These are phyloP conservation scores for Penicillium silybi DNA, from an alignment of 495 filamentous ascomycete genomes.

Conservation along the genomic window DNA sequence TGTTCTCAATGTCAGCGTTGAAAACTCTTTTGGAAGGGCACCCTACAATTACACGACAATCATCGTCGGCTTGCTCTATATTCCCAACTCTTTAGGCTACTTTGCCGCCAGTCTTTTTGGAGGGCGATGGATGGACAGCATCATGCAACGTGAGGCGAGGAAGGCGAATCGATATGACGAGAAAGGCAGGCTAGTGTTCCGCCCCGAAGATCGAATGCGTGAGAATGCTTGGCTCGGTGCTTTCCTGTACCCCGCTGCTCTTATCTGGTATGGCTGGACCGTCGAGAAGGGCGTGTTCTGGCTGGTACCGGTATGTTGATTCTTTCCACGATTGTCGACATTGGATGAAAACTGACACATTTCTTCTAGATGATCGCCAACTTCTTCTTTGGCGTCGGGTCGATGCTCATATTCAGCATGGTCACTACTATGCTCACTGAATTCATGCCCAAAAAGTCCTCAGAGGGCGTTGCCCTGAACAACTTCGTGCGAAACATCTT, in stretches of 20 bases:
- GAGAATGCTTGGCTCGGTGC: constrained; percentile 86
- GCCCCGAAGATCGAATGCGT: constrained; percentile 84
- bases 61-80: constrained; percentile 76
- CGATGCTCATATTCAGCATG: constrained; percentile 82
- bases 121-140: constrained; percentile 81
- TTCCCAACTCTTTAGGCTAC: constrained; percentile 78
- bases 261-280: constrained; percentile 69
- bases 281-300: constrained; percentile 54
- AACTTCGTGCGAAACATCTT: constrained; percentile 84
- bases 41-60: constrained; percentile 75
- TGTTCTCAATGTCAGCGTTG: constrained; percentile 81
- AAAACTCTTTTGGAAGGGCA: constrained; percentile 63
- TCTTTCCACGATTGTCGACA: constrained; percentile 7
- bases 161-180: constrained; percentile 69
- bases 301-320: constrained; percentile 58
- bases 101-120: constrained; percentile 67
- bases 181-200: constrained; percentile 63
- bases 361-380: constrained; percentile 62
- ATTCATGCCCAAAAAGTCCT: constrained; percentile 76
- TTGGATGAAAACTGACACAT: background rate
- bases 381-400: constrained; percentile 83
- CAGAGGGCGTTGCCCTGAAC: constrained; percentile 72
- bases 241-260: constrained; percentile 63
- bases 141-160: constrained; percentile 80
- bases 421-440: constrained; percentile 83